These are phyloP conservation scores for Fraxinus cuspidata DNA, from an alignment of 257 asterid species.

Conservation along the genomic window DNA sequence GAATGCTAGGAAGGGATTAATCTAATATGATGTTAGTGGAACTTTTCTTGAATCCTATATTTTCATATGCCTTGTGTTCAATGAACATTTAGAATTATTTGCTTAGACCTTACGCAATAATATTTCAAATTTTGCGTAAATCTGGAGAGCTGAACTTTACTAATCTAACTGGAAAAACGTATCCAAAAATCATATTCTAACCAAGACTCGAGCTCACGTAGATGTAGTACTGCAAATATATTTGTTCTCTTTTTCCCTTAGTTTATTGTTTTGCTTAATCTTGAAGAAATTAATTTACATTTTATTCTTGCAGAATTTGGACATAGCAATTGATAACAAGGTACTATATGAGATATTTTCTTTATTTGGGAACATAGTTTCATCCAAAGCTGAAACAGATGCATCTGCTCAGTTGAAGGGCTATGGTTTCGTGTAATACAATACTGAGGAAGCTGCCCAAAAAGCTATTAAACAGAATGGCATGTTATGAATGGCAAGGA, in stretches of 20 bases:
- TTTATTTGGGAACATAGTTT: slow-evolving; percentile 38
- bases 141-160: slow-evolving; percentile 36
- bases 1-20: too few species aligned
- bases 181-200: slow-evolving; percentile 55
- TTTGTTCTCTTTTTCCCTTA: slow-evolving; percentile 36
- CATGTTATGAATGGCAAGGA: too few species aligned
- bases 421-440: too few species aligned
- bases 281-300: background rate
- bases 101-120: too few species aligned
- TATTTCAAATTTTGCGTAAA: too few species aligned
- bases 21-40: too few species aligned
- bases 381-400: slow-evolving; percentile 38
- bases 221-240: slow-evolving; percentile 52
- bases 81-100: too few species aligned
- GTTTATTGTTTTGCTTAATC: background rate
- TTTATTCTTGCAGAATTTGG: slow-evolving; percentile 37
- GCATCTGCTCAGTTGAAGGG: too few species aligned
- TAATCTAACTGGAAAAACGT: slow-evolving; percentile 46
- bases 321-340: slow-evolving; percentile 34
- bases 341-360: slow-evolving; percentile 44
- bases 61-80: too few species aligned
- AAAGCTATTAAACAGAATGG: too few species aligned
- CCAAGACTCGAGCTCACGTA: slow-evolving; percentile 46
- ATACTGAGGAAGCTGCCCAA: too few species aligned
- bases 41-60: too few species aligned